These are phyloP conservation scores for Lichtheimia ornata DNA, from an alignment of 371 early-diverging fungal genomes.

Conservation along the genomic window DNA sequence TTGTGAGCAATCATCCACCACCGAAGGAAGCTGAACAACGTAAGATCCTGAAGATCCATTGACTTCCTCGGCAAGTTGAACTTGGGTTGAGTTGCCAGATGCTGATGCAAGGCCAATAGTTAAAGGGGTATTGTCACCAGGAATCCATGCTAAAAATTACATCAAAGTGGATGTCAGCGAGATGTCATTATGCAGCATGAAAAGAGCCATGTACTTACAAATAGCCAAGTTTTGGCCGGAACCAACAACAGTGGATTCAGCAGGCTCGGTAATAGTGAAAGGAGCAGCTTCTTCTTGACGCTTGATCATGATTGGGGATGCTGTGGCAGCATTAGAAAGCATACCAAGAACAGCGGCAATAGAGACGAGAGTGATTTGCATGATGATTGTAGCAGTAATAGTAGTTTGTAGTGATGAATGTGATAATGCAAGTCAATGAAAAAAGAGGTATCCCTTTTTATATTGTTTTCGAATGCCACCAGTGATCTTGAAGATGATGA, in stretches of 20 bases:
- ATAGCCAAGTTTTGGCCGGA: not conserved
- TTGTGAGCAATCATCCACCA: not conserved
- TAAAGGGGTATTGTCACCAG: not conserved
- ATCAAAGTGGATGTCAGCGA: not conserved
- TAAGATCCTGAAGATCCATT: not conserved
- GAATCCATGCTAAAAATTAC: not conserved
- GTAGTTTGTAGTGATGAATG: too few relatives aligned
- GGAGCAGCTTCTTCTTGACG: not conserved
- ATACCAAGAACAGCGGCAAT: not conserved
- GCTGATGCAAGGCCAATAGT: not conserved
- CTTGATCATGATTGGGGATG: not conserved
- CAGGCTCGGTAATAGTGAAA: not conserved
- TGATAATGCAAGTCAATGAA: too few relatives aligned
- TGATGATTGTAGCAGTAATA: too few relatives aligned
- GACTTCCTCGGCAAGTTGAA: not conserved
- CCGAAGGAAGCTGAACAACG: not conserved
- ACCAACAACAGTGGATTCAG: not conserved
- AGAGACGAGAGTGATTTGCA: too few relatives aligned
- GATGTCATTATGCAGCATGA: not conserved
- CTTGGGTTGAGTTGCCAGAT: not conserved
- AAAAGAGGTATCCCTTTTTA: too few relatives aligned
- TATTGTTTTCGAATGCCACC: too few relatives aligned
- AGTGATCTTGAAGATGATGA: too few relatives aligned
- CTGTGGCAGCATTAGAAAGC: not conserved
- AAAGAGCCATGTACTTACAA: not conserved